Base-by-base conservation (phyloP, 345 rosid species). In the Streptanthus diversifolius region DNA sequence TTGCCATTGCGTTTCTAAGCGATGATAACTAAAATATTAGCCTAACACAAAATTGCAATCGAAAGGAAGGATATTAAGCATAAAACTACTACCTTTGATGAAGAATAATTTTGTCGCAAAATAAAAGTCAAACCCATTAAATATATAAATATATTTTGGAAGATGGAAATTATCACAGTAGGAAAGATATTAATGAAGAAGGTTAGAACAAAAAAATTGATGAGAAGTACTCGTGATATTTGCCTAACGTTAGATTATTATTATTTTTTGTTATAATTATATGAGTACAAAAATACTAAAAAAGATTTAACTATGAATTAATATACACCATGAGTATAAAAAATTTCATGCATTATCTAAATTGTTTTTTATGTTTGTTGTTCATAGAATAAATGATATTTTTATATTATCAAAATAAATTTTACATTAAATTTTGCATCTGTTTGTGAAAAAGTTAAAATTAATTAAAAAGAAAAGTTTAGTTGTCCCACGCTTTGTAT, bases 401-500 rank as follows among this genome's bases (percentile, higher is more conserved):
- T n/a, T n/a, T n/a, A n/a, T n/a, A n/a, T n/a, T n/a, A n/a, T n/a
- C n/a, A n/a, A n/a, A n/a, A n/a, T n/a, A n/a, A n/a, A n/a, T n/a
- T n/a, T n/a, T n/a, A n/a, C n/a, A n/a, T n/a, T n/a, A n/a, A n/a
- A n/a, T n/a, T n/a, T n/a, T n/a, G n/a, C n/a, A n/a, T n/a, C n/a
- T n/a, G n/a, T n/a, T n/a, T n/a, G n/a, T n/a, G n/a, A n/a, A n/a
- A n/a, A n/a, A n/a, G n/a, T n/a, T n/a, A n/a, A n/a, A n/a, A n/a
- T n/a, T n/a, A n/a, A n/a, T 21, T 52, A 13, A 14, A 53, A 27
- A 3, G 59, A 53, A 3, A 53, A 27, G 59, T 7, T 27, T 53
- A 53, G 59, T 53, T 53, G 59, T 53, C 59, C 19, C 59, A 53
- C 59, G 59, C 59, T 53, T 53, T 53, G 59, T 53, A 53, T 29